Percentiles rank a stretch among this genome's conserved stretches.
Evolutionary conservation across 805 yeast genomes (phyloP).

Genomic region (Candida manassasensis): DNA sequence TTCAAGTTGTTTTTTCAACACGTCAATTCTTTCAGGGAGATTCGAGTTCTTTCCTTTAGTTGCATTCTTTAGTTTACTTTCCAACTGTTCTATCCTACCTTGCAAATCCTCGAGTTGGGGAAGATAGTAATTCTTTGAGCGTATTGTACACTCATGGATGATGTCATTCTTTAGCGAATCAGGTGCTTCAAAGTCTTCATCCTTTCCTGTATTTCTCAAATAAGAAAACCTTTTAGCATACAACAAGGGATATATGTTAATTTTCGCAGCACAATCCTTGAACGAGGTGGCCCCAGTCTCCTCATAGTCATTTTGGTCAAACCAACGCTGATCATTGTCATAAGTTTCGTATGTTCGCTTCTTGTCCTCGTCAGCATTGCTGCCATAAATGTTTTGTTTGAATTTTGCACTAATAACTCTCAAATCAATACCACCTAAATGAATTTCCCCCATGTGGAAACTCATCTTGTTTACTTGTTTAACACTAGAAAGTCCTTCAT

Average conservation of each 20-base stretch:
- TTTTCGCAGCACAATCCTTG: slow-evolving; percentile 29
- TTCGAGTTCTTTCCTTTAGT: slow-evolving; percentile 8
- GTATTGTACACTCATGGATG: slow-evolving; percentile 27
- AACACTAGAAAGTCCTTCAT: slow-evolving; percentile 43
- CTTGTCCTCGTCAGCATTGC: slow-evolving; percentile 5
- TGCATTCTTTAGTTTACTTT: slow-evolving; percentile 12
- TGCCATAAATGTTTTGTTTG: slow-evolving; percentile 23
- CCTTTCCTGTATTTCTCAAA: slow-evolving; percentile 48
- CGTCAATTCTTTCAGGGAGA: slow-evolving; percentile 15
- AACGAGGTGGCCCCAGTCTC: slow-evolving; percentile 48
- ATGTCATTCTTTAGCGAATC: slow-evolving; percentile 20
- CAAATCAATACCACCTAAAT: slow-evolving; percentile 52
- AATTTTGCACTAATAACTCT: slow-evolving; percentile 51
- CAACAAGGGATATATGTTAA: slow-evolving; percentile 57
- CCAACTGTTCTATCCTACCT: slow-evolving; percentile 24
- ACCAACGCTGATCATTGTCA: slow-evolving; percentile 58
- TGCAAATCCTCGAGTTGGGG: slow-evolving; percentile 24
- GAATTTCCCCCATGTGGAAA: slow-evolving; percentile 64
- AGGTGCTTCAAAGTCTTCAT: background rate
- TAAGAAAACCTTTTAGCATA: slow-evolving; percentile 69
- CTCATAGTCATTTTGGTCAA: slow-evolving; percentile 55
- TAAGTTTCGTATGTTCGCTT: slow-evolving; percentile 29
- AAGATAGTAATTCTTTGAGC: slow-evolving; percentile 21
- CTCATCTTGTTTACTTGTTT: slow-evolving; percentile 51
- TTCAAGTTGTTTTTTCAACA: slow-evolving; percentile 16